These are phyloP conservation scores for Angophora floribunda DNA, from an alignment of 345 rosid genomes.

Conservation along the genomic window DNA sequence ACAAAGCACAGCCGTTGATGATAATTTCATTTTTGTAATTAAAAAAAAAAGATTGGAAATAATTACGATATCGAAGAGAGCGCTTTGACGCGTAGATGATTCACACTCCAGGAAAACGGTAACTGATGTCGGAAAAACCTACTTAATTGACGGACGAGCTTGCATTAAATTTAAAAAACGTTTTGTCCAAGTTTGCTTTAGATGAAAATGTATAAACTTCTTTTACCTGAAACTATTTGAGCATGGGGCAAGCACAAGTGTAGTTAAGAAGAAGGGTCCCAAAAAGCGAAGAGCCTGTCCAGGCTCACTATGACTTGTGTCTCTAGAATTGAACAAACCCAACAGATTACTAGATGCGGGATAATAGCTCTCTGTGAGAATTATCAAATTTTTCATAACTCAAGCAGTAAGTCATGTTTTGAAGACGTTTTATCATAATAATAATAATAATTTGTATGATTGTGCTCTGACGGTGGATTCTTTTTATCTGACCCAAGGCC, in stretches of 20 bases:
- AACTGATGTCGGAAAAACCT: background rate
- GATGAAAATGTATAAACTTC: background rate
- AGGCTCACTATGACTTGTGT: background rate
- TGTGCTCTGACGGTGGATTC: background rate
- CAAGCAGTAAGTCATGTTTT: background rate
- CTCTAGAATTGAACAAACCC: background rate
- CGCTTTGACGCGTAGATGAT: background rate
- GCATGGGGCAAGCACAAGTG: background rate
- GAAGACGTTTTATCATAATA: background rate
- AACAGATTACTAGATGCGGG: background rate
- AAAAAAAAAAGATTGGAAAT: background rate
- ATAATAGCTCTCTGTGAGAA: background rate
- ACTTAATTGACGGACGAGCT: background rate
- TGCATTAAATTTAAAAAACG: background rate
- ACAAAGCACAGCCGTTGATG: background rate
- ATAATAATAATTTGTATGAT: background rate
- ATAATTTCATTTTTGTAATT: background rate
- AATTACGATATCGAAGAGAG: background rate
- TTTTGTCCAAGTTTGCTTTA: background rate
- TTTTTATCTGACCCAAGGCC: background rate
- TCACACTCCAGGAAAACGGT: background rate
- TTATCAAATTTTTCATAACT: background rate
- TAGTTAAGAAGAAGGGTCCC: background rate
- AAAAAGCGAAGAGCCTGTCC: background rate
- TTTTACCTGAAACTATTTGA: background rate